These are phyloP conservation scores for Lodderomyces metapsilosis DNA, from an alignment of 1,139 yeast species.

Conservation along the genomic window DNA sequence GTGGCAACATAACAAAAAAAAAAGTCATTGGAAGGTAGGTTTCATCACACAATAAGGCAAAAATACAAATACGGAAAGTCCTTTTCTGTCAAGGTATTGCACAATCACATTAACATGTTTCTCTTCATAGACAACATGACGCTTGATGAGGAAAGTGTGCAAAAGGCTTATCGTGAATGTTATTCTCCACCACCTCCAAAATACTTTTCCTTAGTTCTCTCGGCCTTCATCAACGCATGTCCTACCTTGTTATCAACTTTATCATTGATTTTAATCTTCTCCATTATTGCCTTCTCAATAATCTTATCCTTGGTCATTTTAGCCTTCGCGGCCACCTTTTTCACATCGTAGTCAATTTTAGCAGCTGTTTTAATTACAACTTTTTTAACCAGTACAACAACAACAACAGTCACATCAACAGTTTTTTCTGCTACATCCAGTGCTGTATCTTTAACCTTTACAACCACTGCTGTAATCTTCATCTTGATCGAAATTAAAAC, in stretches of 20 bases:
- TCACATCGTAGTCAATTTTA: neutral
- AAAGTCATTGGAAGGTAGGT: no score
- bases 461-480: neutral
- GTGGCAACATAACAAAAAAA: neutral
- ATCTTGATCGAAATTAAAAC: neutral
- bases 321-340: neutral
- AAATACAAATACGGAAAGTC: no score
- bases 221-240: neutral
- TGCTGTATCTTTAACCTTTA: neutral
- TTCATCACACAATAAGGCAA: no score
- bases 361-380: constrained; percentile 1
- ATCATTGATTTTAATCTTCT: neutral
- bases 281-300: neutral
- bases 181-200: neutral
- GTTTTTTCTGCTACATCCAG: neutral
- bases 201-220: neutral
- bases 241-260: neutral
- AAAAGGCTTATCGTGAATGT: no score
- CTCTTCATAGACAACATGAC: no score
- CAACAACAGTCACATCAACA: constrained; percentile 1
- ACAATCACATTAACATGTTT: no score
- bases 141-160: no score
- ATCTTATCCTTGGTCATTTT: neutral
- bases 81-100: no score
- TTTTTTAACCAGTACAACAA: constrained; percentile 3